Percentiles rank a stretch among this genome's conserved stretches.
Conservation (phyloP, 371 early-diverging fungal genomes). For the Thermomucor indicae-seudaticae region DNA sequence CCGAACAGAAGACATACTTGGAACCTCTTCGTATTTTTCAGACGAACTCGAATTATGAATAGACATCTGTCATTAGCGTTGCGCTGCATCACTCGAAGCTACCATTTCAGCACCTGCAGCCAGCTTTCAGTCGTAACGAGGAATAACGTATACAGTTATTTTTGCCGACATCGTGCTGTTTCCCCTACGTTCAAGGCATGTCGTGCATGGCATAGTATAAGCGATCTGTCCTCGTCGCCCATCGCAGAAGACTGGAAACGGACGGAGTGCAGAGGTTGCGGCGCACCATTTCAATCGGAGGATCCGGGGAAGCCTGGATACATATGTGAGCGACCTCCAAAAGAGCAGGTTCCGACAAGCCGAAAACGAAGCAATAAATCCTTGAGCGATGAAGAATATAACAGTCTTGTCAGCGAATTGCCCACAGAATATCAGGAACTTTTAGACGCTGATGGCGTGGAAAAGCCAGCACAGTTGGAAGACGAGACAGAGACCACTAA, state of each 20-base stretch:
- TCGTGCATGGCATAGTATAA: too few relatives aligned
- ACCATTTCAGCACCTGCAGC: too few relatives aligned
- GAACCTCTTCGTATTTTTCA: too few relatives aligned
- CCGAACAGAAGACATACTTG: too few relatives aligned
- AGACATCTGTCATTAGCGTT: too few relatives aligned
- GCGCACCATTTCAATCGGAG: slow-evolving; percentile 58
- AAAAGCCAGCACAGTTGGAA: slow-evolving; percentile 1
- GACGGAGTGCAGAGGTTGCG: slow-evolving; percentile 63
- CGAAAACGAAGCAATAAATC: slow-evolving; percentile 17
- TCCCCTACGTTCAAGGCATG: too few relatives aligned
- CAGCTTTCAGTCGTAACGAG: too few relatives aligned
- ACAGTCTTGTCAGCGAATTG: slow-evolving; percentile 8
- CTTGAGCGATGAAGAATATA: slow-evolving; percentile 39
- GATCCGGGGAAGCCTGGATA: slow-evolving; percentile 49
- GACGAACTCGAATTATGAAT: too few relatives aligned
- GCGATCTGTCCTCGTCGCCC: too few relatives aligned
- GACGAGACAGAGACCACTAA: not conserved
- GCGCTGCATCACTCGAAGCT: too few relatives aligned
- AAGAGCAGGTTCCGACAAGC: slow-evolving; percentile 9
- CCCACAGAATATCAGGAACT: not conserved
- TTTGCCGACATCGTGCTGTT: too few relatives aligned
- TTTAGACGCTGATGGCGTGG: not conserved
- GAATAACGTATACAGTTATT: too few relatives aligned
- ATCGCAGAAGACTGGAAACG: not conserved
- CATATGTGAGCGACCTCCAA: slow-evolving; percentile 13